Conservation (phyloP, 1,284 basidiomycete species). For the Ustilago shanxiensis region DNA sequence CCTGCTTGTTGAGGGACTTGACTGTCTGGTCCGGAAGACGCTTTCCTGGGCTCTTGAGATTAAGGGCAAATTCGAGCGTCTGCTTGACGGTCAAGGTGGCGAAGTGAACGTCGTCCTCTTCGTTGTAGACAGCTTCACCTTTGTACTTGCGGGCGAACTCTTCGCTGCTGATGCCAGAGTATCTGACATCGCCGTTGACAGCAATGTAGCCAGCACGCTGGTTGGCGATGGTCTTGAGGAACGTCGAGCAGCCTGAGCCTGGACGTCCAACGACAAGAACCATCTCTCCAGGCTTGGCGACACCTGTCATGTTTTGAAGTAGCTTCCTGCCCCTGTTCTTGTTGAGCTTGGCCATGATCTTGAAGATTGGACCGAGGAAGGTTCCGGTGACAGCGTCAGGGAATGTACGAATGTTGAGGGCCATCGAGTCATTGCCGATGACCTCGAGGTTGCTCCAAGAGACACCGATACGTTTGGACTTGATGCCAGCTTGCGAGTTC, state of each 20-base stretch:
- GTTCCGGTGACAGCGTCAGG: conserved; percentile 68
- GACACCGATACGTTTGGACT: conserved; percentile 56
- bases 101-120: conserved; percentile 59
- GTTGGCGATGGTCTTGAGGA: conserved; percentile 74
- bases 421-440: conserved; percentile 52
- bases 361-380: conserved; percentile 64
- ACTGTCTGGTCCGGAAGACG: conserved; percentile 57
- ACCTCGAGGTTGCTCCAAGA: conserved; percentile 57
- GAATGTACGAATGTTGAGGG: conserved; percentile 57
- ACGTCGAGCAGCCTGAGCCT: conserved; percentile 76
- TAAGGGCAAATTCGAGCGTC: conserved; percentile 59
- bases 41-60: conserved; percentile 48
- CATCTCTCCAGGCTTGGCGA: conserved; percentile 76
- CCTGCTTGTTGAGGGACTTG: conserved; percentile 44
- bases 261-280: conserved; percentile 74
- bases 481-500: conserved; percentile 71
- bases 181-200: conserved; percentile 67
- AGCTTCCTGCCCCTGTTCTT: conserved; percentile 31
- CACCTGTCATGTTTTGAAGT: conserved; percentile 51
- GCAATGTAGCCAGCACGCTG: conserved; percentile 70
- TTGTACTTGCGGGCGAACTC: conserved; percentile 71
- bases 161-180: conserved; percentile 73
- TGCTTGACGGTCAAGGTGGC: conserved; percentile 58
- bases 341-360: conserved; percentile 46
- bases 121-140: conserved; percentile 57